Evolutionary conservation across 164 flowering plant genomes (phyloP).

Genomic region (Liriodendron chinense): DNA sequence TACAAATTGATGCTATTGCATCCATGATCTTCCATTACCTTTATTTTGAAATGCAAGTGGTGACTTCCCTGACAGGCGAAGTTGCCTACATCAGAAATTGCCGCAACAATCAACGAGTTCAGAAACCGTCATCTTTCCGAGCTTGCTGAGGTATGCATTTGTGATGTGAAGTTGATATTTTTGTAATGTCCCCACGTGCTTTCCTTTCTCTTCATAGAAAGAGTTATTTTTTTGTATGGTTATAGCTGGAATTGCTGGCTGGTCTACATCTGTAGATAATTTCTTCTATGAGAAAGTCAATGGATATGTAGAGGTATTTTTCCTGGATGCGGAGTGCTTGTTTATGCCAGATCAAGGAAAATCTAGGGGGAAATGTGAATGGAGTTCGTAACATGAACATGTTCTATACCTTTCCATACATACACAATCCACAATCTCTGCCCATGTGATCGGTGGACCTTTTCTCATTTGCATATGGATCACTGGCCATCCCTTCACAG

Average conservation of each 20-base stretch:
- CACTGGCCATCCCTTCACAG: too few species aligned
- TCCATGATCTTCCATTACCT: not conserved
- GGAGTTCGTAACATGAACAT: too few species aligned
- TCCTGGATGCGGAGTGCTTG: too few species aligned
- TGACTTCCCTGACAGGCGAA: constrained; percentile 55
- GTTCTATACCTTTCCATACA: too few species aligned
- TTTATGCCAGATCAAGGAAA: too few species aligned
- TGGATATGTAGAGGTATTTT: too few species aligned
- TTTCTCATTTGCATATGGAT: too few species aligned
- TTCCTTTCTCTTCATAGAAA: not conserved
- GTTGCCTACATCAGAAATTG: constrained; percentile 89
- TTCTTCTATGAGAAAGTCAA: too few species aligned
- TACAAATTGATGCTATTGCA: not conserved
- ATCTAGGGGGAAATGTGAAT: too few species aligned
- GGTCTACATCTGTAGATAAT: too few species aligned
- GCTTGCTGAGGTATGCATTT: constrained; percentile 79
- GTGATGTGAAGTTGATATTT: not conserved
- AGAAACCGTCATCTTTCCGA: constrained; percentile 95
- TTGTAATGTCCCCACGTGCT: not conserved
- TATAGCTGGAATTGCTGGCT: not conserved
- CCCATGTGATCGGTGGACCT: too few species aligned
- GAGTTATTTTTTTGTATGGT: not conserved
- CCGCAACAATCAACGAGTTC: constrained; percentile 91
- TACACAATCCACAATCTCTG: too few species aligned
- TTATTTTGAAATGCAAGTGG: not conserved